These are phyloP conservation scores for Lotus japonicus DNA, from an alignment of 306 rosid genomes.

Conservation along the genomic window DNA sequence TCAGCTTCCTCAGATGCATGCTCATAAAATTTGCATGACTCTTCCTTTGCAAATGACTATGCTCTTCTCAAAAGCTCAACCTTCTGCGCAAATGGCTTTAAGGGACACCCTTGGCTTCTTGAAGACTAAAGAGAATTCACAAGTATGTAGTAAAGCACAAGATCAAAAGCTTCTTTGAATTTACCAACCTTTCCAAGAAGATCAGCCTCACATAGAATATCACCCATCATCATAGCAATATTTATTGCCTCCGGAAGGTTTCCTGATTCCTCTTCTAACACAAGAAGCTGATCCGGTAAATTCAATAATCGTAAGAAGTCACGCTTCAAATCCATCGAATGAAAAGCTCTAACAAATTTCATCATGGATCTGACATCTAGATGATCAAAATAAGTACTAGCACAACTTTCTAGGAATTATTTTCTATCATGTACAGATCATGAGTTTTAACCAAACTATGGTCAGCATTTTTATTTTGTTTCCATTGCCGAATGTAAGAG, in stretches of 20 bases:
- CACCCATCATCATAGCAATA: slow-evolving; percentile 52
- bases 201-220: slow-evolving; percentile 35
- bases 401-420: slow-evolving; percentile 53
- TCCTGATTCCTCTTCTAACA: no score
- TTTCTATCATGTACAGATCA: slow-evolving; percentile 37
- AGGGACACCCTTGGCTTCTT: slow-evolving; percentile 68
- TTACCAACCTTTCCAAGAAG: slow-evolving; percentile 50
- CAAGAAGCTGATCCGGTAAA: no score
- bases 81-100: slow-evolving; percentile 42
- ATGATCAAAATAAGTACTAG: slow-evolving; percentile 35
- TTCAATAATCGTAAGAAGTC: no score
- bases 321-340: no score
- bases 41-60: slow-evolving; percentile 38
- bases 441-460: not conserved
- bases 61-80: slow-evolving; percentile 51
- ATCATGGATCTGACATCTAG: slow-evolving; percentile 54
- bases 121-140: slow-evolving; percentile 58
- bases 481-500: slow-evolving; percentile 51
- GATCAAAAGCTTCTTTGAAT: slow-evolving; percentile 40
- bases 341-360: slow-evolving; percentile 62
- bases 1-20: slow-evolving; percentile 44
- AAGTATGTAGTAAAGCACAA: slow-evolving; percentile 36
- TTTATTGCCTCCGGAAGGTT: no score
- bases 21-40: slow-evolving; percentile 19
- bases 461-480: slow-evolving; percentile 33